Evolutionary conservation across 352 stramenopile genomes (phyloP), one percentile per base, ranked within the genome.

Genomic region (Paralagenidium karlingii): DNA sequence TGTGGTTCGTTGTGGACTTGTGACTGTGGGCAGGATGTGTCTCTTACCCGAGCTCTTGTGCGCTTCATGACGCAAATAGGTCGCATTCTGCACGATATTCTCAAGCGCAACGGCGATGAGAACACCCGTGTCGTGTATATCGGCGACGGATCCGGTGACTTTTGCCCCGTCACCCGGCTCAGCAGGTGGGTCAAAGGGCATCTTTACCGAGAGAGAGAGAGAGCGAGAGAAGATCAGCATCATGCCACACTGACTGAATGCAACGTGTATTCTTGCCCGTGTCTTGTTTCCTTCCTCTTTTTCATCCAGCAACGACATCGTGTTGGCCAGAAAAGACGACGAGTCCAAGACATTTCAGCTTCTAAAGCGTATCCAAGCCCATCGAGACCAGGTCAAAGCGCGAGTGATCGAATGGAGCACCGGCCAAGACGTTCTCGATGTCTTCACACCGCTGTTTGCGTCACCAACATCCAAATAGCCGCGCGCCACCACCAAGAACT

Each of bases 141-240:
- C 15, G 76, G 73, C 7, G 76, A 89, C 48, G 76, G 76, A 20
- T 39, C 41, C 0, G 76, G 76, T 1, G 76, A 89, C 48, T 89
- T 75, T 30, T 89, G 76, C 27, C 64, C 73, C 10, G 47, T 63
- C 0, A 75, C 59, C 2, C 49, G 63, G 2, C 48, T 85, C 10
- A 63, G 56, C 15, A 76, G 62, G 70, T 84, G 51, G 32, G 49
- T 28, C 10, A 36, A 38, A 11, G n/a, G 40, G 24, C 24, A 19
- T 22, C 5, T n/a, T 1, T 38, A 10, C n/a, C n/a, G n/a, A n/a
- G n/a, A n/a, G n/a, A n/a, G n/a, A n/a, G n/a, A n/a, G n/a, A n/a
- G n/a, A n/a, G n/a, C n/a, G n/a, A n/a, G n/a, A n/a, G n/a, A n/a
- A n/a, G n/a, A n/a, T n/a, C n/a, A n/a, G n/a, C n/a, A 36, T 24